Evolutionary conservation across 1,284 basidiomycete genomes (phyloP).

Genomic region (Ganoderma sinense): DNA sequence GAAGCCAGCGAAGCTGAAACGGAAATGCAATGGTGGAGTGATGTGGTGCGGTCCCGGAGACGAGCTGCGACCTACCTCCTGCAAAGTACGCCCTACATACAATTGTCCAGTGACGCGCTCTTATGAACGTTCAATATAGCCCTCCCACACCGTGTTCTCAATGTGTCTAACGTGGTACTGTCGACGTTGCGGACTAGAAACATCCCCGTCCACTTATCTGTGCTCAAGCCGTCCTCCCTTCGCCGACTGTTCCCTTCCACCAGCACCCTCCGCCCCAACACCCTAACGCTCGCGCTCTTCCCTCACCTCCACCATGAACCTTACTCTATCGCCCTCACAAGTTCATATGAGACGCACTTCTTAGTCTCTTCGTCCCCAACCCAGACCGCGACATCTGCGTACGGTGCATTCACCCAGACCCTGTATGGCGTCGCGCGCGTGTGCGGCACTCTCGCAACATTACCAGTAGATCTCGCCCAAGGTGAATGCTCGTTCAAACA

Average conservation of each 20-base stretch:
- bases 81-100: slow-evolving; percentile 61
- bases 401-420: slow-evolving; percentile 20
- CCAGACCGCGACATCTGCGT: slow-evolving; percentile 31
- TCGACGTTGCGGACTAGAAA: slow-evolving; percentile 53
- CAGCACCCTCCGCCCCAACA: slow-evolving; percentile 51
- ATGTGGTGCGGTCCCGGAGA: slow-evolving; percentile 61
- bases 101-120: slow-evolving; percentile 6
- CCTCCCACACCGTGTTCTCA: slow-evolving; percentile 60
- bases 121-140: slow-evolving; percentile 51
- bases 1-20: slow-evolving; percentile 71
- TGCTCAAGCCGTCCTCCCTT: slow-evolving; percentile 59
- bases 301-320: slow-evolving; percentile 58
- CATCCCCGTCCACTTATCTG: slow-evolving; percentile 55
- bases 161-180: slow-evolving; percentile 51
- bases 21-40: slow-evolving; percentile 82
- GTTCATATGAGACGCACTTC: slow-evolving; percentile 17
- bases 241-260: slow-evolving; percentile 55
- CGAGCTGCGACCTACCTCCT: slow-evolving; percentile 65
- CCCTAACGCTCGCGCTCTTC: slow-evolving; percentile 64
- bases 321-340: slow-evolving; percentile 35
- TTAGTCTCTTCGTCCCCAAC: slow-evolving; percentile 26
- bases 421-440: slow-evolving; percentile 28
- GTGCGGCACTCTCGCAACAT: slow-evolving; percentile 37
- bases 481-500: slow-evolving; percentile 72
- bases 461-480: slow-evolving; percentile 62